Base-by-base conservation (phyloP, 2,329 filamentous ascomycete species). In the Grosmannia huntii region DNA sequence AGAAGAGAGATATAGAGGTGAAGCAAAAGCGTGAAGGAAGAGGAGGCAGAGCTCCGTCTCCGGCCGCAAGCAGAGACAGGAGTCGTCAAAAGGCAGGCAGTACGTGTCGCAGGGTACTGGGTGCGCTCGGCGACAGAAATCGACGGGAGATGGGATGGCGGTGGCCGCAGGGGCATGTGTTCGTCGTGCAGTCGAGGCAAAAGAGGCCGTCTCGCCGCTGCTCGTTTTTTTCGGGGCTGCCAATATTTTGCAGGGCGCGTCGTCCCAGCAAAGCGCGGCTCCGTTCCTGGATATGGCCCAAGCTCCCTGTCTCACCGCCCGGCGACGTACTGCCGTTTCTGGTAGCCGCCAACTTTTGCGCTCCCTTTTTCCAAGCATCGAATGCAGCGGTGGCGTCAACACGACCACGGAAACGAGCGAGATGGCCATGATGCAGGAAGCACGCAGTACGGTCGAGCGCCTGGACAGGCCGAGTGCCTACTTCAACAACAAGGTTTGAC, bases 381-480 rank as follows among this genome's bases (percentile, higher is more conserved):
- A 44, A n/a, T 44, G 41, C 14, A 44, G 41, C 41, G 41, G 19
- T n/a, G 16, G 41, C 27, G 27, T 16, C 21, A 36, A n/a, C 50
- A 12, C 25, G 5, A 33, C n/a, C 28, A 21, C 41, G 41, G 16
- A 19, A 44, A n/a, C 16, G 16, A 44, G 41, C 41, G 7, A 44
- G 41, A 53, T 53, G 51, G n/a, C 28, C 23, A 57, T 52, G n/a
- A 25, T 58, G 44, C 41, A 51, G 11, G 53, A 59, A 21, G 12
- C 73, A 62, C 75, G 82, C 68, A 84, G 79, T 70, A 97, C 94
- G 7, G 88, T 97, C 62, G 92, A 97, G 55, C 82, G 94, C 61
- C 83, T 99, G 62, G 94, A 99, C 73, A 87, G 86, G 73, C 92
- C 94, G 21, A 97, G 92, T 70, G 91, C 92, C 66, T 99, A 99